phyloP scores from a whole-genome alignment of 768 basidiomycete species.

The Dendrothele bispora region DNA sequence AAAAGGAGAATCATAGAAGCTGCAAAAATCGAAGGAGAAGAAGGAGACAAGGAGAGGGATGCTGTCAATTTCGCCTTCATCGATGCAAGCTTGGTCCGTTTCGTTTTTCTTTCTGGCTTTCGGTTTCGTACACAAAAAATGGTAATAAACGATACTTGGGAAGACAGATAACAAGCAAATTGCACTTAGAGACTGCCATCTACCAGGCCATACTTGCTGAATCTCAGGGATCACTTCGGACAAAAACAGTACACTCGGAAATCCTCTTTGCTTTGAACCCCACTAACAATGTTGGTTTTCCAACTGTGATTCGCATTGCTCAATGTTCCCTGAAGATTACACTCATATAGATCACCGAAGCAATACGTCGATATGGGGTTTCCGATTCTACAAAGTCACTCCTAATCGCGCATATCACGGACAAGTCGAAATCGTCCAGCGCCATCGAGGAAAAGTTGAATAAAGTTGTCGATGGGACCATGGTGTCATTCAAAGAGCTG shows the following conservation, averaged over 20 bases:
- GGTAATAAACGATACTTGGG: conserved; percentile 4
- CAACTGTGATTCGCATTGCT: neutral
- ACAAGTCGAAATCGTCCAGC: conserved; percentile 28
- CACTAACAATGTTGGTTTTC: conserved; percentile 77
- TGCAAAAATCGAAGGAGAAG: conserved; percentile 52
- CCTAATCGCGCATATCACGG: conserved; percentile 68
- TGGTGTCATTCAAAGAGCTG: conserved; percentile 47
- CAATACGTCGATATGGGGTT: conserved; percentile 83
- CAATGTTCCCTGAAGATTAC: neutral
- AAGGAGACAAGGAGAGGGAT: conserved; percentile 68
- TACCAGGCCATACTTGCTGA: conserved; percentile 78
- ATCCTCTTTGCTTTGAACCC: conserved; percentile 87
- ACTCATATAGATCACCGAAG: conserved; percentile 74
- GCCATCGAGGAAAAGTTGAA: conserved; percentile 56
- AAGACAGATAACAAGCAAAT: conserved; percentile 71
- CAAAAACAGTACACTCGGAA: conserved; percentile 90
- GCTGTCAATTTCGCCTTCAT: conserved; percentile 91
- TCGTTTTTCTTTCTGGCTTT: conserved; percentile 5
- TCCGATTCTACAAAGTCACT: conserved; percentile 64
- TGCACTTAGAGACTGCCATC: conserved; percentile 84
- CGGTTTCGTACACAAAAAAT: too few relatives aligned
- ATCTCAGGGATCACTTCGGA: conserved; percentile 58
- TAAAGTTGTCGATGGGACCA: conserved; percentile 55
- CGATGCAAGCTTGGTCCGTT: conserved; percentile 76
- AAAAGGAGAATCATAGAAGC: conserved; percentile 71